Base-by-base conservation (phyloP, 176 grass and related monocot genomes). In the Oryza glumipatula region DNA sequence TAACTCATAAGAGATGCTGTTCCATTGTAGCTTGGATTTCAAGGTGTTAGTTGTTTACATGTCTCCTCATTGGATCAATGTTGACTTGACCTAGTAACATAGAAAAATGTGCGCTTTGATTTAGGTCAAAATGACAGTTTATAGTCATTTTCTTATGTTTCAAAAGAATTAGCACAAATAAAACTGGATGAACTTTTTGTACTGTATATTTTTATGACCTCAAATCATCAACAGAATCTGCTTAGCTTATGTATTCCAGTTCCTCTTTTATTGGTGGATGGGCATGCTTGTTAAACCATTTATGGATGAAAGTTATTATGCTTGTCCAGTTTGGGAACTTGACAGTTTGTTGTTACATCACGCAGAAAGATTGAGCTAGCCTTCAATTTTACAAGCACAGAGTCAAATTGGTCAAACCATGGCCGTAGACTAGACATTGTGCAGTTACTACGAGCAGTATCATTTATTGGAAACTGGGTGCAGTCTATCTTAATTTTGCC, bases 301-400 rank as follows among this genome's bases (percentile, higher is more conserved):
- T 74, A 44, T 61, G 36, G 3, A 38, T 61, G 22, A 47, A 52
- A 51, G 17, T 75, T 80, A 69, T 43, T 49, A 9, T 26, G 54
- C 45, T 69, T 22, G 74, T 69, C 0, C 45, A n/a, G 6, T 74
- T 64, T 83, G 48, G 46, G 46, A 44, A 44, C 6, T n/a, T 80
- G 67, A 84, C 76, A 26, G 2, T 61, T 46, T 46, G 19, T 45
- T 66, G 26, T 74, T 80, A 19, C 88, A 88, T 83, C 72, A 28
- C 92, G 93, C 94, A 99, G 96, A 81, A 99, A 99, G 86, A 84
- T 99, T 65, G 91, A 91, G 70, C 76, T 91, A 76, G 87, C 82
- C 9, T 87, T 88, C 73, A 75, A 88, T 79, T 96, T 92, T 78
- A 39, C 96, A 70, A 86, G 15, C 11, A 66, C 52, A 45, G 82